A percentile compares a stretch with the other conserved stretches of the same genome.
Evolutionary conservation across 176 grass and related monocot genomes (phyloP).

Genomic region (Lolium perenne): DNA sequence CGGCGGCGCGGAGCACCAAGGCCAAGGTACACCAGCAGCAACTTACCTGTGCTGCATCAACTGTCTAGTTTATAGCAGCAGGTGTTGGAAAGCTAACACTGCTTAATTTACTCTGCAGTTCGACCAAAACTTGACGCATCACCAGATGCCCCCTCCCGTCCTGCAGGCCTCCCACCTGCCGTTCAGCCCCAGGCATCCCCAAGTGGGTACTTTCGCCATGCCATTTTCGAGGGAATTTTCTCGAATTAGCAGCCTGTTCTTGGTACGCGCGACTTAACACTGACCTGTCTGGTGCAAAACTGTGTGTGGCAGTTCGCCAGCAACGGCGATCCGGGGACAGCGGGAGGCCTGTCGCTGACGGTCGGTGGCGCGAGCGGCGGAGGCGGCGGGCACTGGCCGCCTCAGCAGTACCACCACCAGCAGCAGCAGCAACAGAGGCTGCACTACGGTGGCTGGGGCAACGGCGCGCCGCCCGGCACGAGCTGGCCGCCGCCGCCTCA

Average conservation of each 20-base stretch:
- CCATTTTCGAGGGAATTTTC: background rate
- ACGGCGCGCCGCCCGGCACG: conserved; percentile 13
- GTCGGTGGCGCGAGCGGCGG: conserved; percentile 46
- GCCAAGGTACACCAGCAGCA: conserved; percentile 57
- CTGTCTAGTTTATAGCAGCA: background rate
- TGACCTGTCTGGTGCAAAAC: conserved; percentile 19
- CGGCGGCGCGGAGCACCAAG: conserved; percentile 54
- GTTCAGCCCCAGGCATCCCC: conserved; percentile 53
- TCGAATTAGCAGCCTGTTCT: background rate
- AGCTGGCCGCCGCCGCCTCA: conserved; percentile 50
- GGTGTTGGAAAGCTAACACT: background rate
- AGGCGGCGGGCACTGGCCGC: conserved; percentile 39
- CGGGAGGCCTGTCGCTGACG: conserved; percentile 58
- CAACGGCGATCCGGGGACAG: conserved; percentile 43
- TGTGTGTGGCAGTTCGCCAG: conserved; percentile 38
- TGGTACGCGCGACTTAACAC: conserved; percentile 14
- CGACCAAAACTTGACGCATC: conserved; percentile 59
- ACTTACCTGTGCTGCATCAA: background rate
- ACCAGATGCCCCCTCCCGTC: conserved; percentile 47
- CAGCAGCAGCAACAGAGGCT: conserved; percentile 53
- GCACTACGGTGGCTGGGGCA: conserved; percentile 49
- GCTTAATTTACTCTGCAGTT: conserved; percentile 43
- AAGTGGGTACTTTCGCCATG: conserved; percentile 48
- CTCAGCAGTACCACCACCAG: conserved; percentile 46
- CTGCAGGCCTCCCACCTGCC: conserved; percentile 48